Evolutionary conservation across 148 eudicot genomes (phyloP).

Genomic region (Agrostemma githago): DNA sequence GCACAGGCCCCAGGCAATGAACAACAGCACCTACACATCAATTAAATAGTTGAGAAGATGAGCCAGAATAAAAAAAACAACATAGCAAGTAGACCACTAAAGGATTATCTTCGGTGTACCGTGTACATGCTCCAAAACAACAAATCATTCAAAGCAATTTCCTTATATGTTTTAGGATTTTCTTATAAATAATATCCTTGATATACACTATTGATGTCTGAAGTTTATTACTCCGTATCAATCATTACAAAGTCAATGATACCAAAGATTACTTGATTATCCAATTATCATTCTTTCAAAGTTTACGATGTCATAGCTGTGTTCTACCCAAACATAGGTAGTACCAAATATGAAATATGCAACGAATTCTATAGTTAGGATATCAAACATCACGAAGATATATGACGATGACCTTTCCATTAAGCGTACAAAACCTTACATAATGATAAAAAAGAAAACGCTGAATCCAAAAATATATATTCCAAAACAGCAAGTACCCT

Average conservation of each 20-base stretch:
- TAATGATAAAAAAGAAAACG: background rate
- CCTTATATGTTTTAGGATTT: background rate
- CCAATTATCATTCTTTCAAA: background rate
- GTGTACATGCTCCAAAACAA: no score
- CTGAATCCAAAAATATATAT: background rate
- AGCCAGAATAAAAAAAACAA: background rate
- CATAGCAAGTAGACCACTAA: background rate
- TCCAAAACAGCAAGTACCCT: background rate
- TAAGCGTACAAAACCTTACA: background rate
- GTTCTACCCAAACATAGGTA: background rate
- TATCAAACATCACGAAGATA: background rate
- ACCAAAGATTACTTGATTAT: background rate
- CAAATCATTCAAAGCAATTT: background rate
- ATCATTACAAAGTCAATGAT: background rate
- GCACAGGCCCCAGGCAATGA: conserved; percentile 73
- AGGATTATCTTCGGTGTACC: background rate
- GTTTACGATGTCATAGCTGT: background rate
- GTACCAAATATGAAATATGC: background rate
- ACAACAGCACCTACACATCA: conserved; percentile 63
- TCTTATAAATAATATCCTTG: background rate
- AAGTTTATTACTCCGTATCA: background rate
- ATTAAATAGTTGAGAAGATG: conserved; percentile 4
- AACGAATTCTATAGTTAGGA: background rate
- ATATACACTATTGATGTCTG: background rate
- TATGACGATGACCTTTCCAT: background rate